phyloP scores from a whole-genome alignment of 768 basidiomycete genomes.

The Asterophora parasitica region DNA sequence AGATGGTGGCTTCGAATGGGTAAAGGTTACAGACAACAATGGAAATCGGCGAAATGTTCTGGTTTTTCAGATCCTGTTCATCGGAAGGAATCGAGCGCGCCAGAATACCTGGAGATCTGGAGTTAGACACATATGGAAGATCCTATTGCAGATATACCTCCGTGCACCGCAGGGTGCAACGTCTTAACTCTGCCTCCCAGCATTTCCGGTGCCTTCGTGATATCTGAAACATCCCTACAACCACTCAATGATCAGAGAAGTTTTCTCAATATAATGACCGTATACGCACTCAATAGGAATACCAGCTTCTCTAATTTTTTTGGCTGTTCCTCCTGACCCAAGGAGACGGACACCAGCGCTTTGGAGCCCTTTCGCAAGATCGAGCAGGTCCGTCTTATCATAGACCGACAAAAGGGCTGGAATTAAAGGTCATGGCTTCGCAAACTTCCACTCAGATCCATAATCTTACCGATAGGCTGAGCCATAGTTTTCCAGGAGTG shows the following conservation, averaged over 20 bases:
- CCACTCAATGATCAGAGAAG: constrained; percentile 1
- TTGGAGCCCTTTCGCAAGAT: constrained; percentile 82
- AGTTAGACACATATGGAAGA: constrained; percentile 6
- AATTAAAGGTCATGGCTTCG: background rate
- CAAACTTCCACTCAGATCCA: background rate
- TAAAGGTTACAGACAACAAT: constrained; percentile 99
- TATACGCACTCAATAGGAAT: constrained; percentile 79
- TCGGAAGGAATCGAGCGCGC: constrained; percentile 91
- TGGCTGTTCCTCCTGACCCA: constrained; percentile 96
- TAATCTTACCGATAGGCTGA: constrained; percentile 15
- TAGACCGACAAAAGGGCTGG: constrained; percentile 91
- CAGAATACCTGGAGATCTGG: constrained; percentile 69
- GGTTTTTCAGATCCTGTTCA: constrained; percentile 75
- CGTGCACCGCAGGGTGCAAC: constrained; percentile 95
- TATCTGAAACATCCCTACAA: constrained; percentile 90
- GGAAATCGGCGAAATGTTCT: constrained; percentile 86
- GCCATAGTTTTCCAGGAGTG: constrained; percentile 4
- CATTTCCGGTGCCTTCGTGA: constrained; percentile 99
- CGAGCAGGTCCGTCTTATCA: constrained; percentile 87
- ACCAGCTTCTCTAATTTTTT: constrained; percentile 92
- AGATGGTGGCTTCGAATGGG: constrained; percentile 90
- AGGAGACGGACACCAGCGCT: constrained; percentile 80
- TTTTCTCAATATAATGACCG: background rate
- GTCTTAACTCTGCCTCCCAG: constrained; percentile 98
- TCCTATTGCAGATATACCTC: constrained; percentile 51